A percentile compares a stretch with the other conserved stretches of the same genome.
Conservation (phyloP, 2,329 filamentous ascomycete species). For the Fusarium udum region DNA sequence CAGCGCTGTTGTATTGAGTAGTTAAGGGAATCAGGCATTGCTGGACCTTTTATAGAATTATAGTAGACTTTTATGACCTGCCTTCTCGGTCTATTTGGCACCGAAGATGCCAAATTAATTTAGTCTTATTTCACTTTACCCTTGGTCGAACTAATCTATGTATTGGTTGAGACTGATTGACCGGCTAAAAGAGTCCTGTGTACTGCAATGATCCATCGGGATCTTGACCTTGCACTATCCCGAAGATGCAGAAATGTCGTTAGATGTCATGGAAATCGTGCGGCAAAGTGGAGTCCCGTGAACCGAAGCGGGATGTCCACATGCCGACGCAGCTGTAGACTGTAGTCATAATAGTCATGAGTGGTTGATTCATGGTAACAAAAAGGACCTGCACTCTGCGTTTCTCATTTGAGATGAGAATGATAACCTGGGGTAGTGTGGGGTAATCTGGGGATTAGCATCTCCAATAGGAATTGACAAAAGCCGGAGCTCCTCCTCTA, state of each 20-base stretch:
- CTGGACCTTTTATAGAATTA: neutral
- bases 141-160: neutral
- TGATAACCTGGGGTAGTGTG: neutral
- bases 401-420: neutral
- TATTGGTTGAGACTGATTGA: neutral
- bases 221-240: neutral
- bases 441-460: neutral
- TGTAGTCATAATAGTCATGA: neutral
- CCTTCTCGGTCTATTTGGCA: neutral
- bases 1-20: neutral
- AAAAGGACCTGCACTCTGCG: neutral
- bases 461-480: neutral
- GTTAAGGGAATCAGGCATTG: neutral
- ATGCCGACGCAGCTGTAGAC: neutral
- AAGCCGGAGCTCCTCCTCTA: accelerated
- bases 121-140: neutral
- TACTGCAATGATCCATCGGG: accelerated
- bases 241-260: neutral
- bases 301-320: neutral
- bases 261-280: neutral
- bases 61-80: neutral
- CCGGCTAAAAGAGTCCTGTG: neutral
- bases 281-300: neutral
- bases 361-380: neutral
- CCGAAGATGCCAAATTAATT: neutral